Conservation (phyloP, 73 alveolate genomes). For the Paraurostyla sp. region DNA sequence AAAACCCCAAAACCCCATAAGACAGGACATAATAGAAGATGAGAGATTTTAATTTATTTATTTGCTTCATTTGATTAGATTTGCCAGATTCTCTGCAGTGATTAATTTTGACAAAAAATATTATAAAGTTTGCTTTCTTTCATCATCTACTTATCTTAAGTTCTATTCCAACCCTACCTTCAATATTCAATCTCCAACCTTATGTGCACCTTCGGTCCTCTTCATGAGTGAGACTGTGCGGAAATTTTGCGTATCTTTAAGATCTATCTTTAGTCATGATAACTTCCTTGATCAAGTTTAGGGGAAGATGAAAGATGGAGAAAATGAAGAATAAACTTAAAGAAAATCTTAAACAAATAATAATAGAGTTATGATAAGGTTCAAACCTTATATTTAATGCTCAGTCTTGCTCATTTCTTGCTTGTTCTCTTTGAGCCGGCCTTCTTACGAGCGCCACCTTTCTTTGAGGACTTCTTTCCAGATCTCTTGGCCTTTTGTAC, state of each 20-base stretch:
- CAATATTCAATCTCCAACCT: neutral
- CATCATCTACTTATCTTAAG: neutral
- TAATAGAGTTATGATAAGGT: neutral
- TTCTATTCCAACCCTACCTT: neutral
- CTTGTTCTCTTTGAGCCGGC: neutral
- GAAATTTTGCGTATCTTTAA: too few relatives aligned
- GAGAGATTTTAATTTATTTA: too few relatives aligned
- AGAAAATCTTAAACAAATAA: neutral
- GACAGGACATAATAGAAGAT: too few relatives aligned
- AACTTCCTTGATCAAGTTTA: neutral
- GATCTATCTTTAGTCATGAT: too few relatives aligned
- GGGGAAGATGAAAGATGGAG: neutral
- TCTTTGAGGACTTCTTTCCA: neutral
- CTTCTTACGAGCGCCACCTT: neutral
- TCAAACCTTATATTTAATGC: neutral
- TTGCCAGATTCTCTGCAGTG: neutral
- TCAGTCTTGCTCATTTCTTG: neutral
- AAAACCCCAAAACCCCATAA: too few relatives aligned
- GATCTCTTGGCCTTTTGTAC: neutral
- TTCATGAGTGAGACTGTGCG: neutral
- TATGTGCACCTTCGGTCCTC: neutral
- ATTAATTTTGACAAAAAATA: neutral
- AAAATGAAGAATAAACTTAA: neutral
- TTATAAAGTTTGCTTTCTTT: neutral
- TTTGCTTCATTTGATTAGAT: too few relatives aligned